phyloP scores from a whole-genome alignment of 2,329 filamentous ascomycete species.

The Capronia americana region DNA sequence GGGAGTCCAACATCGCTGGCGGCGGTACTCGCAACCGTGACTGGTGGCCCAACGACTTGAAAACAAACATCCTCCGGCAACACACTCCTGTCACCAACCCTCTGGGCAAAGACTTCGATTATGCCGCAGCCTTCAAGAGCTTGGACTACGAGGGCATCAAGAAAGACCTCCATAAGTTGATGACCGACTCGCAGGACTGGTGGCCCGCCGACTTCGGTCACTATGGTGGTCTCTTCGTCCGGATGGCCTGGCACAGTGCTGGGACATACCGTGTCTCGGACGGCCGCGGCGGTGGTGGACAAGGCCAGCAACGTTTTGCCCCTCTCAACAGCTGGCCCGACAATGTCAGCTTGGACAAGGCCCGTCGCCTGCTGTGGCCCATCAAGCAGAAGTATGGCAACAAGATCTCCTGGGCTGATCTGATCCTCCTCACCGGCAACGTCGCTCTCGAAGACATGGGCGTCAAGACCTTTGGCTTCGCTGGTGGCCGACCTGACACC shows the following conservation, averaged over 20 bases:
- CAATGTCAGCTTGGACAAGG: constrained; percentile 80
- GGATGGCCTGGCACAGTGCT: constrained; percentile 81
- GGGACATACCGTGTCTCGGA: constrained; percentile 79
- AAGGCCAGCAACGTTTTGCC: constrained; percentile 79
- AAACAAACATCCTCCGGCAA: constrained; percentile 75
- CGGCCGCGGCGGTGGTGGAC: constrained; percentile 75
- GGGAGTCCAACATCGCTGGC: constrained; percentile 53
- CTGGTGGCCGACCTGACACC: constrained; percentile 72
- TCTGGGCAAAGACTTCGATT: constrained; percentile 70
- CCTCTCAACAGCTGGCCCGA: constrained; percentile 84
- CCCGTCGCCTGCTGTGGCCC: constrained; percentile 77
- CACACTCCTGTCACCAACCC: constrained; percentile 70
- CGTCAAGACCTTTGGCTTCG: constrained; percentile 75
- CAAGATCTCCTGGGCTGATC: constrained; percentile 81
- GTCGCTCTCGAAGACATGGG: constrained; percentile 80
- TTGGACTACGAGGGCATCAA: constrained; percentile 74
- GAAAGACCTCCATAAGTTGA: constrained; percentile 72
- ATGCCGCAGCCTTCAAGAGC: constrained; percentile 73
- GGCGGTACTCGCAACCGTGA: constrained; percentile 72
- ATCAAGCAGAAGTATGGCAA: constrained; percentile 85
- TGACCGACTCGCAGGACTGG: constrained; percentile 81
- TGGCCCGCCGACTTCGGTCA: constrained; percentile 84
- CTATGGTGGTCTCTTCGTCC: constrained; percentile 80
- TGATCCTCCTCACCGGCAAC: constrained; percentile 74
- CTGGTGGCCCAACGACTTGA: constrained; percentile 76